Evolutionary conservation across 371 early-diverging fungal species (phyloP).

Genomic region (Mucor indicus): DNA sequence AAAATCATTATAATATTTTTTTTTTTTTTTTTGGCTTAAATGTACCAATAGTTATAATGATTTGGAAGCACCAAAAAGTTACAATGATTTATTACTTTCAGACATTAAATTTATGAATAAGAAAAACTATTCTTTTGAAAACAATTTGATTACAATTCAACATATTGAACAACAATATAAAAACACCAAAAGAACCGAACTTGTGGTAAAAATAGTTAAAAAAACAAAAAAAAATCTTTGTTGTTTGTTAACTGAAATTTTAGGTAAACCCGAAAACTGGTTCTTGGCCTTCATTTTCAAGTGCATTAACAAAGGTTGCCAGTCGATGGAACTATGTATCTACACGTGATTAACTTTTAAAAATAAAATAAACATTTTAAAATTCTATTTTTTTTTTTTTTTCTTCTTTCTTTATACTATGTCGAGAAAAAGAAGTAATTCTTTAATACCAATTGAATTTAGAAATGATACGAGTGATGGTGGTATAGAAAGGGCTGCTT

Average conservation of each 20-base stretch:
- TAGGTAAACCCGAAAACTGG: slow-evolving; percentile 8
- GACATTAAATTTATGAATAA: slow-evolving; percentile 32
- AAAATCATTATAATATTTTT: background rate
- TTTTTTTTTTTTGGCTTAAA: background rate
- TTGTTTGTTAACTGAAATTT: too few species aligned
- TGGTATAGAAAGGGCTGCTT: slow-evolving; percentile 41
- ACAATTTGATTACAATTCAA: slow-evolving; percentile 20
- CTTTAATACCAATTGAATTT: slow-evolving; percentile 27
- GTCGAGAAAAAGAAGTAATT: slow-evolving; percentile 12
- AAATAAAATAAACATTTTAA: too few species aligned
- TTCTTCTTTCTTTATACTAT: background rate
- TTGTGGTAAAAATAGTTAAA: slow-evolving; percentile 15
- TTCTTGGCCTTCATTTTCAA: slow-evolving; percentile 16
- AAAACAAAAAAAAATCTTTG: too few species aligned
- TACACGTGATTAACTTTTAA: slow-evolving; percentile 8
- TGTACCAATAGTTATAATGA: slow-evolving; percentile 36
- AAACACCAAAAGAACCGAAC: slow-evolving; percentile 20
- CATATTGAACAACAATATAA: slow-evolving; percentile 34
- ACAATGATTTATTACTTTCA: slow-evolving; percentile 18
- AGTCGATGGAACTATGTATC: slow-evolving; percentile 8
- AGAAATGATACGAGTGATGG: slow-evolving; percentile 21
- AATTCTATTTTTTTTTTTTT: slow-evolving; percentile 1
- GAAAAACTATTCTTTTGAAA: slow-evolving; percentile 18
- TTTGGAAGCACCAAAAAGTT: slow-evolving; percentile 21
- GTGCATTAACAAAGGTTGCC: slow-evolving; percentile 3